Evolutionary conservation across 2,329 filamentous ascomycete species (phyloP).

Genomic region (Tolypocladium ophioglossoides): DNA sequence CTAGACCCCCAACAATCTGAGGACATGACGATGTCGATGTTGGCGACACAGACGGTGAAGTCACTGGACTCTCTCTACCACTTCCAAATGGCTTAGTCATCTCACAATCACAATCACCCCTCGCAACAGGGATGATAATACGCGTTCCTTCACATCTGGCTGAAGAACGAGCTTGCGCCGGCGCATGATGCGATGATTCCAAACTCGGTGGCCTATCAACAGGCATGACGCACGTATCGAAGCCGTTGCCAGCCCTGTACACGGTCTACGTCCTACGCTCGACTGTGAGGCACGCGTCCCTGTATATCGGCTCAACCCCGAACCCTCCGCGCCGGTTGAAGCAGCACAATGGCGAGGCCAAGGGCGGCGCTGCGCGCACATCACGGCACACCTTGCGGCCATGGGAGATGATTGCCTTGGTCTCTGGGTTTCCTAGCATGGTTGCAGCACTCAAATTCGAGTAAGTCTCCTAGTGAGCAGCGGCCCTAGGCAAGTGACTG

Average conservation of each 20-base stretch:
- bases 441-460: slow-evolving; percentile 90
- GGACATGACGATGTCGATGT: not conserved
- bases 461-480: slow-evolving; percentile 34
- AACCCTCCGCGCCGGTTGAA: slow-evolving; percentile 74
- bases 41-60: not conserved
- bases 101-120: not conserved
- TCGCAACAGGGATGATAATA: not conserved
- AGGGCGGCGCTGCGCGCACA: slow-evolving; percentile 74
- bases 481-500: not conserved
- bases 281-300: slow-evolving; percentile 55
- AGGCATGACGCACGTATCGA: slow-evolving; percentile 31
- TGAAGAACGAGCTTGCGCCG: not conserved
- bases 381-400: slow-evolving; percentile 58
- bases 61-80: too few species aligned
- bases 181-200: not conserved
- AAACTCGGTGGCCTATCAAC: not conserved
- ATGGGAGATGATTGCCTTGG: slow-evolving; percentile 83
- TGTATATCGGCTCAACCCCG: slow-evolving; percentile 90
- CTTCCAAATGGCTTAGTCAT: not conserved
- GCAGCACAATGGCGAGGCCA: slow-evolving; percentile 81
- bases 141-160: not conserved
- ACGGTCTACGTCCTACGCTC: slow-evolving; percentile 89
- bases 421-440: slow-evolving; percentile 81
- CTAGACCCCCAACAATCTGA: not conserved
- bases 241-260: slow-evolving; percentile 77